Conservation (phyloP, 108 stramenopile species). For the Cyclotella kingstonii region DNA sequence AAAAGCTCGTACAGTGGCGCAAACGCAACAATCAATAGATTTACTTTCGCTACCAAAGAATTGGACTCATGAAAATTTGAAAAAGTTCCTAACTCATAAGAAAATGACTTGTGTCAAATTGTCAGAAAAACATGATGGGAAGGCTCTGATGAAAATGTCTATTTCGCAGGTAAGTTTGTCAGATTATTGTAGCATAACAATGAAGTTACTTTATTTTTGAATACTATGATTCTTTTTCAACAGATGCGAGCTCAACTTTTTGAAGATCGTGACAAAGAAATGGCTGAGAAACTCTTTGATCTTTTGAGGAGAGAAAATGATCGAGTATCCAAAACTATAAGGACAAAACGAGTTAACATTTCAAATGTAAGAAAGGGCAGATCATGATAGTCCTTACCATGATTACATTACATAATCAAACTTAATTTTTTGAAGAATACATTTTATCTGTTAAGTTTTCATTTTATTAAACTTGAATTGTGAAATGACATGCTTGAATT, state of each 20-base stretch:
- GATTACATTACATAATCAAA: not conserved
- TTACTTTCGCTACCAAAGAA: conserved; percentile 17
- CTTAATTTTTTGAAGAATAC: not conserved
- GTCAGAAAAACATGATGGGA: conserved; percentile 33
- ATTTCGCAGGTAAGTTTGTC: conserved; percentile 7
- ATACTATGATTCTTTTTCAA: not conserved
- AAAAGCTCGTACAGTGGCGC: conserved; percentile 21
- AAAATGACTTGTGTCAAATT: conserved; percentile 27
- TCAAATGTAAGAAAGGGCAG: conserved; percentile 19
- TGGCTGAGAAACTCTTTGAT: conserved; percentile 26
- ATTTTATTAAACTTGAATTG: no score
- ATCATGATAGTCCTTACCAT: not conserved
- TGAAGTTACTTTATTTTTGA: not conserved
- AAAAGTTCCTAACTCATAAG: conserved; percentile 31
- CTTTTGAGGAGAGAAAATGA: conserved; percentile 33
- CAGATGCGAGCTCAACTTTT: conserved; percentile 24
- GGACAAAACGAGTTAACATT: conserved; percentile 15
- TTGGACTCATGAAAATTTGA: conserved; percentile 36
- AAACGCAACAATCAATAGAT: not conserved
- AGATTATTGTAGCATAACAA: not conserved
- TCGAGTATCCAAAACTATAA: conserved; percentile 11
- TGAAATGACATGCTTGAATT: no score
- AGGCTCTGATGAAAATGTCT: conserved; percentile 45
- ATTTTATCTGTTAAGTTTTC: no score
- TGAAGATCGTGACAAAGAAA: conserved; percentile 15